Percentiles rank a stretch among this genome's conserved stretches.
Evolutionary conservation across 257 asterid genomes (phyloP).

Genomic region (Eustoma russellianum): DNA sequence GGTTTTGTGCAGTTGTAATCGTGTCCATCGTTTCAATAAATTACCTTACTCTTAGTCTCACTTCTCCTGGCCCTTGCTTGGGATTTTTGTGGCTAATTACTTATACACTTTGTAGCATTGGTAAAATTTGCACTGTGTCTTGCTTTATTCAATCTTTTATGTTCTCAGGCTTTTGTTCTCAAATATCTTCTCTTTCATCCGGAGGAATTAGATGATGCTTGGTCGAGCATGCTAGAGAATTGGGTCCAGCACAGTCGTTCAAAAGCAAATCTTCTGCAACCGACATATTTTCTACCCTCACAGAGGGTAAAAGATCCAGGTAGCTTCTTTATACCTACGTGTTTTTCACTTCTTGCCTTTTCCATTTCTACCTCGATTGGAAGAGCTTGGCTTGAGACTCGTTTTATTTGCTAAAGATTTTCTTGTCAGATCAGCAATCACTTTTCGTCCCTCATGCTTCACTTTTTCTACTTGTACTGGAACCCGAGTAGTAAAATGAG

Average conservation of each 20-base stretch:
- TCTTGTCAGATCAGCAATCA: no score
- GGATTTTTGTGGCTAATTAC: neutral
- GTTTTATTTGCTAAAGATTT: no score
- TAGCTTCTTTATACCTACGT: constrained; percentile 13
- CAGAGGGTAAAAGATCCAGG: constrained; percentile 77
- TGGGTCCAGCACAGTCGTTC: constrained; percentile 28
- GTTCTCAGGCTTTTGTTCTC: constrained; percentile 90
- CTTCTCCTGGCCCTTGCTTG: no score
- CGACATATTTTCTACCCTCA: constrained; percentile 57
- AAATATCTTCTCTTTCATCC: constrained; percentile 64
- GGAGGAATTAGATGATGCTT: constrained; percentile 38
- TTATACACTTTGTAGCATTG: neutral
- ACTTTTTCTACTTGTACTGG: no score
- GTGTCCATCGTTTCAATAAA: no score
- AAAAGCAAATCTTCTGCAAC: constrained; percentile 39
- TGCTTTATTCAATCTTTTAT: constrained; percentile 21
- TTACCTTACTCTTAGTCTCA: no score
- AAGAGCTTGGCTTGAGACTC: no score
- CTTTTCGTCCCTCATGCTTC: no score
- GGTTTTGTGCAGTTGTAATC: no score
- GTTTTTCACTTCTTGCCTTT: neutral
- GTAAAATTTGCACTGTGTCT: constrained; percentile 2
- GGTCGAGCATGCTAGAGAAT: constrained; percentile 21
- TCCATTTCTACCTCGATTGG: neutral
- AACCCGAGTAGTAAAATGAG: no score